Evolutionary conservation across 345 rosid species (phyloP), one percentile per base, ranked within the genome.

Genomic region (Clausena lansium): DNA sequence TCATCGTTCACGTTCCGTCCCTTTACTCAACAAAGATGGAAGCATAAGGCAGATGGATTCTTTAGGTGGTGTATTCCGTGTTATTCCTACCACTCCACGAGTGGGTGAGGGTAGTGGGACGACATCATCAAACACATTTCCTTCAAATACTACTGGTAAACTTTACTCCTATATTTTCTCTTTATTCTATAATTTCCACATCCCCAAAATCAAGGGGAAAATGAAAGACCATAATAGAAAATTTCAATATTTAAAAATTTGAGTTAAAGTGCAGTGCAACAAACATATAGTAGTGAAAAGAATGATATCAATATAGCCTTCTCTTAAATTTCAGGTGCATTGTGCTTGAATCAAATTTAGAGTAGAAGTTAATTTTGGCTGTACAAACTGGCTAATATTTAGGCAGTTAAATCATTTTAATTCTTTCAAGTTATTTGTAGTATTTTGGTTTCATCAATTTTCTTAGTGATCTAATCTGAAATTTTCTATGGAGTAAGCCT

Each of bases 1-100:
- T 57, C 94, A 89, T 77, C 95, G 98, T 20, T 94, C 99, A 70
- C 95, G 61, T 69, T 96, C 99, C 39, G 95, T 96, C 70, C 98
- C 99, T 7, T 85, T 79, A 74, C 82, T 94, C 35, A 82, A 69
- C 77, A 85, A 94, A 88, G 93, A 89, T 38, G 93, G 85, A 81
- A 87, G 86, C 81, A 66, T 73, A 47, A 84, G 74, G 79, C 87
- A 81, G 41, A 58, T 71, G 73, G 87, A 89, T 77, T 79, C 90
- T 59, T 72, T 76, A 35, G 79, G 88, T 27, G 85, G 90, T 57
- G 69, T 86, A 73, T 88, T 90, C 81, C 93, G 98, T 38, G 91
- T 96, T 57, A 79, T 96, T 81, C 94, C 92, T 20, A 82, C 90
- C 64, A 93, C 95, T 50, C 84, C 93, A 61, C 70, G 58, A 52